Evolutionary conservation across 495 filamentous ascomycete genomes (phyloP).

Genomic region (Hyaloscypha hepaticicola): DNA sequence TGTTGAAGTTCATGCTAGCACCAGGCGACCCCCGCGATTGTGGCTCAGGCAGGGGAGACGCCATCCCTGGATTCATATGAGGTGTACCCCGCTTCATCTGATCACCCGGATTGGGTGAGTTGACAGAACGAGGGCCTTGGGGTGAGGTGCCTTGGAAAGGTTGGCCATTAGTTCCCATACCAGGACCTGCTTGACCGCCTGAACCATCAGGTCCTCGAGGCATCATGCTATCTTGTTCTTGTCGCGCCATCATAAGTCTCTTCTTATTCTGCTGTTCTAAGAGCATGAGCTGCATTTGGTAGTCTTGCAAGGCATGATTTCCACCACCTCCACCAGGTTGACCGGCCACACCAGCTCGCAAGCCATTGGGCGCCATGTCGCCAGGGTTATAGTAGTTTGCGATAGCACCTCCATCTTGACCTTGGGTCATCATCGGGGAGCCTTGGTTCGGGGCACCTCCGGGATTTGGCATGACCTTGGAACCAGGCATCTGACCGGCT

Average conservation of each 20-base stretch:
- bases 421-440: constrained; percentile 75
- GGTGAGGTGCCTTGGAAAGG: constrained; percentile 73
- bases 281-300: constrained; percentile 99
- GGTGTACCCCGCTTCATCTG: constrained; percentile 87
- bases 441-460: constrained; percentile 60
- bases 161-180: constrained; percentile 51
- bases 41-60: constrained; percentile 80
- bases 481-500: constrained; percentile 68
- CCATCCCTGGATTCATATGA: constrained; percentile 81
- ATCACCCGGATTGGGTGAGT: constrained; percentile 86
- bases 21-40: constrained; percentile 82
- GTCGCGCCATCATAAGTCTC: constrained; percentile 91
- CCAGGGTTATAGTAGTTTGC: constrained; percentile 65
- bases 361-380: constrained; percentile 49
- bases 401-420: constrained; percentile 61
- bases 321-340: constrained; percentile 59
- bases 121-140: constrained; percentile 72
- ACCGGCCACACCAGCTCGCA: constrained; percentile 51
- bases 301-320: constrained; percentile 95
- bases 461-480: constrained; percentile 56
- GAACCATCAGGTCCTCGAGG: constrained; percentile 32
- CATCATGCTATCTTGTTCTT: constrained; percentile 82
- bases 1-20: constrained; percentile 60
- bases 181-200: constrained; percentile 52
- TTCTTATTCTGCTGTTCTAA: constrained; percentile 99